Conservation (phyloP, 2,329 filamentous ascomycete species). For the Bipolaris bicolor region DNA sequence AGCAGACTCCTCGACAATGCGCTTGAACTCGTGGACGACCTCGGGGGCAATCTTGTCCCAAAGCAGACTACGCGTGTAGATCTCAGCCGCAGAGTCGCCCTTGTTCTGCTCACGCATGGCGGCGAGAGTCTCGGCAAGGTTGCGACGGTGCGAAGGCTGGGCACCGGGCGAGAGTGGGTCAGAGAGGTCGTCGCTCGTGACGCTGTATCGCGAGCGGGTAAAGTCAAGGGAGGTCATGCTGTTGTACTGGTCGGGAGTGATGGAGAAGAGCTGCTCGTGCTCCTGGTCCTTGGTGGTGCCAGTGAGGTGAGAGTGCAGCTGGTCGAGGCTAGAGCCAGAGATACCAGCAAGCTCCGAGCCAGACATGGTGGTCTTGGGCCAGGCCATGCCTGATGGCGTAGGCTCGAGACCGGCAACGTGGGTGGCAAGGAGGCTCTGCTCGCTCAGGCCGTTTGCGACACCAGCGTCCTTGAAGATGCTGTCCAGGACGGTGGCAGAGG, state of each 20-base stretch:
- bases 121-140: slow-evolving; percentile 79
- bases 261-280: slow-evolving; percentile 84
- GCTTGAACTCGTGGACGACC: slow-evolving; percentile 89
- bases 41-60: slow-evolving; percentile 94
- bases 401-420: slow-evolving; percentile 50
- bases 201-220: slow-evolving; percentile 57
- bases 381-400: slow-evolving; percentile 45
- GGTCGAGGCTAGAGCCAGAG: slow-evolving; percentile 46
- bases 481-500: slow-evolving; percentile 77
- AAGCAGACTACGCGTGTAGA: slow-evolving; percentile 89
- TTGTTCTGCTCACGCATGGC: slow-evolving; percentile 76
- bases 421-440: slow-evolving; percentile 60
- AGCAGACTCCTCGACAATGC: slow-evolving; percentile 81
- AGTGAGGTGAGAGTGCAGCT: slow-evolving; percentile 55
- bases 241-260: slow-evolving; percentile 88
- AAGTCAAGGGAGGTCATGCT: slow-evolving; percentile 79
- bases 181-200: slow-evolving; percentile 55
- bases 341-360: slow-evolving; percentile 46
- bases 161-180: slow-evolving; percentile 48
- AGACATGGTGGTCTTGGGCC: slow-evolving; percentile 47
- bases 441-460: slow-evolving; percentile 53
- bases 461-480: slow-evolving; percentile 83
- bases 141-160: slow-evolving; percentile 67
- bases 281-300: slow-evolving; percentile 80
- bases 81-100: slow-evolving; percentile 75